These are phyloP conservation scores for Corylus americana DNA, from an alignment of 306 rosid species.

Conservation along the genomic window DNA sequence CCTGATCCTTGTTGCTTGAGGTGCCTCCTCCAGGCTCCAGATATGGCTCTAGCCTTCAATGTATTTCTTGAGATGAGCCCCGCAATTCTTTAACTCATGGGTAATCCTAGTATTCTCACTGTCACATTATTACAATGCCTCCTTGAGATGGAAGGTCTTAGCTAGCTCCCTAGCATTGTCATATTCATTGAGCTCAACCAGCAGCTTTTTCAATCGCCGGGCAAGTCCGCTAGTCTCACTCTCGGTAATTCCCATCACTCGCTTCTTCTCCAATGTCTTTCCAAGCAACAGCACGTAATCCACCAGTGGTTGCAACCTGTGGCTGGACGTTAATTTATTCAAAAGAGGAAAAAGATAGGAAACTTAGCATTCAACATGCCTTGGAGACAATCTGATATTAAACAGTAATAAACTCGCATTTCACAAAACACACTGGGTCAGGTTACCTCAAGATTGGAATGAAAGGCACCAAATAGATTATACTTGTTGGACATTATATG, in stretches of 20 bases:
- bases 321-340: constrained; percentile 41
- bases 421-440: not conserved
- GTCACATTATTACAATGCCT: constrained; percentile 59
- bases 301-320: constrained; percentile 78
- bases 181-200: constrained; percentile 86
- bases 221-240: constrained; percentile 69
- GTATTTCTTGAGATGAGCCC: not conserved
- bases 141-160: constrained; percentile 80
- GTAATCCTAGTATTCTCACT: not conserved
- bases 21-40: constrained; percentile 9
- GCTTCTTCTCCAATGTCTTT: constrained; percentile 73
- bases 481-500: too few relatives aligned
- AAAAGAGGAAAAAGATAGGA: too few relatives aligned
- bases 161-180: constrained; percentile 77
- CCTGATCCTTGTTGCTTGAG: not conserved
- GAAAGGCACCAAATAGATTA: not conserved
- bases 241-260: constrained; percentile 41
- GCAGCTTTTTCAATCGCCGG: constrained; percentile 84
- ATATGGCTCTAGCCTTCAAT: not conserved
- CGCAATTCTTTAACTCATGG: constrained; percentile 3
- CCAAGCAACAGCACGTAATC: constrained; percentile 66
- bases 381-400: not conserved
- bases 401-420: not conserved
- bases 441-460: not conserved
- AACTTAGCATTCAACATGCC: not conserved